Base-by-base conservation (phyloP, 2,329 filamentous ascomycete genomes). In the Talaromyces marneffei region DNA sequence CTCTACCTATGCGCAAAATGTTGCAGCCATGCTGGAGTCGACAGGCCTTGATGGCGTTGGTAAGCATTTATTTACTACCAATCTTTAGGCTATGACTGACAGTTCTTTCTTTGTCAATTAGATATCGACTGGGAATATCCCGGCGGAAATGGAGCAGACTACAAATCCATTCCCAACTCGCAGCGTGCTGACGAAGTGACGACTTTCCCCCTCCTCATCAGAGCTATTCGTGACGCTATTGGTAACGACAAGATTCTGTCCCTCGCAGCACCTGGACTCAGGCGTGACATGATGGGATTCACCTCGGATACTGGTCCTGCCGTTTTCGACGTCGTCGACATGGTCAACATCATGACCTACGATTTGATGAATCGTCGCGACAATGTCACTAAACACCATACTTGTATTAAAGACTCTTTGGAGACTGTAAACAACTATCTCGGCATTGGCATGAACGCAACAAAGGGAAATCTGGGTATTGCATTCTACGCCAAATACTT, bases 401-500 rank as follows among this genome's bases (percentile, higher is more conserved):
- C 82, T 46, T 84, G 85, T n/a, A 77, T 90, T 6, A 68, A 76
- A 14, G 80, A 77, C 9, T 86, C 86, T 0, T 72, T 80, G 6
- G 75, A 79, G 4, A 77, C 83, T 2, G 71, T 90, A 48, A 77
- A 85, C 57, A 79, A 80, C 39, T 90, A 90, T 70, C 71, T 87
- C 16, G 73, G 76, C 2, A 80, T 82, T 25, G 87, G 87, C 2
- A 80, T 84, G 1, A 72, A 79, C 0, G 70, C 83, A 0, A 69
- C 74, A 46, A 85, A 85, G 70, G 77, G 88, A 52, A 87, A 87
- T 64, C 78, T 89, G 2, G 87, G 87, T 0, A 83, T 90, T 59
- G 85, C 85, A 2, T 89, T 87, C 69, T 90, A 90, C 70, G 82
- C 83, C 52, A 90, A 89, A 69, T 90, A 81, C 74, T 89, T 88